Evolutionary conservation across 306 rosid genomes (phyloP).

Genomic region (Glycine latifolia): DNA sequence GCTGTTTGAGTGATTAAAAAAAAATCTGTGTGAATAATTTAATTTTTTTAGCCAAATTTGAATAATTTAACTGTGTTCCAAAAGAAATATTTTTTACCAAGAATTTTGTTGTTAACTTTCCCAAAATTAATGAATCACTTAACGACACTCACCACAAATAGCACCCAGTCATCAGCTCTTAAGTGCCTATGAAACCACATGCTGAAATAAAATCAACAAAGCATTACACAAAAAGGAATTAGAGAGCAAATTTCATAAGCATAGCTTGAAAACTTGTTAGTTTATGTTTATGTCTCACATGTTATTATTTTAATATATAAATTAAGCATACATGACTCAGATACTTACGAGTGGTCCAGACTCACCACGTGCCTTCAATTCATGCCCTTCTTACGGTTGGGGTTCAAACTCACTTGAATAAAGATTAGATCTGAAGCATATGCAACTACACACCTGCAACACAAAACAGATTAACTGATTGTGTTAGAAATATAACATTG

Average conservation of each 20-base stretch:
- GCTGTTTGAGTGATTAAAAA: not conserved
- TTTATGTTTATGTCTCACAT: constrained; percentile 2
- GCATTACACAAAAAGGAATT: constrained; percentile 9
- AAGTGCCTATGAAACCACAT: constrained; percentile 90
- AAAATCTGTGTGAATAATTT: no score
- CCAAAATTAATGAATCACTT: constrained; percentile 14
- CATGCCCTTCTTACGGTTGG: constrained; percentile 73
- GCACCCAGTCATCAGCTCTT: constrained; percentile 92
- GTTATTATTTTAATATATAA: constrained; percentile 28
- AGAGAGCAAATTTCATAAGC: not conserved
- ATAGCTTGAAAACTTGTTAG: not conserved
- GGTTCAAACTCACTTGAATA: constrained; percentile 76
- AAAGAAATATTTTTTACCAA: not conserved
- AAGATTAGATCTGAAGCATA: constrained; percentile 88
- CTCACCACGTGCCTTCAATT: constrained; percentile 80
- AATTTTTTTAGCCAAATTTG: no score
- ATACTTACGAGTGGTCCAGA: constrained; percentile 94
- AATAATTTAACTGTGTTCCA: not conserved
- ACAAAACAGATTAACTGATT: constrained; percentile 25
- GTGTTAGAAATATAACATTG: constrained; percentile 4
- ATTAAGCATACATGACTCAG: constrained; percentile 17
- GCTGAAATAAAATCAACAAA: constrained; percentile 55
- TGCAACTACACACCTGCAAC: constrained; percentile 91
- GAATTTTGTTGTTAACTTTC: not conserved
- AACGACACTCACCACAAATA: constrained; percentile 71